These are phyloP conservation scores for Fusarium sp. DNA, from an alignment of 2,329 filamentous ascomycete genomes.

Conservation along the genomic window DNA sequence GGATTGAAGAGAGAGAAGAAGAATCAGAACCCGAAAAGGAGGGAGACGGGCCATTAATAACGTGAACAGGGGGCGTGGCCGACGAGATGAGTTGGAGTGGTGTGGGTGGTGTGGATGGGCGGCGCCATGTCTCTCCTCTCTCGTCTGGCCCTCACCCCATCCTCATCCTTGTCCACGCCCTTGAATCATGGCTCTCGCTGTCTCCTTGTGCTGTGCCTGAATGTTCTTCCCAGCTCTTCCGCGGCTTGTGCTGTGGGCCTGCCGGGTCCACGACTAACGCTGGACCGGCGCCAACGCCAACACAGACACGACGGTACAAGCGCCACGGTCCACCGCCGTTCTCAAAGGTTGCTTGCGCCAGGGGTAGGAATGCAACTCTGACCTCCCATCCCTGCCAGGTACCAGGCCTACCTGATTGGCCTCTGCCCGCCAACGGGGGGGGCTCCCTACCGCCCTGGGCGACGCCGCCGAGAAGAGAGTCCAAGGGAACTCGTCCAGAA, in stretches of 20 bases:
- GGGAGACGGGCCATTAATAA: conserved; percentile 44
- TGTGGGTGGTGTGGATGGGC: conserved; percentile 23
- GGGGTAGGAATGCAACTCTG: conserved; percentile 10
- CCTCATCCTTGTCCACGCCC: conserved; percentile 14
- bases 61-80: conserved; percentile 40
- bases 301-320: conserved; percentile 29
- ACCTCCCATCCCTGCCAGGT: conserved; percentile 37
- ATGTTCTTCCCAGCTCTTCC: conserved; percentile 3
- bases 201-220: conserved; percentile 1
- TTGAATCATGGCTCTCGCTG: conserved; percentile 14
- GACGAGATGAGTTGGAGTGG: conserved; percentile 7
- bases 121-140: conserved; percentile 32
- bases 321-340: conserved; percentile 32
- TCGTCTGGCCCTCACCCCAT: conserved; percentile 20
- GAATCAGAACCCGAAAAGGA: conserved; percentile 26
- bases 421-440: background rate
- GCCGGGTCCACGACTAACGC: background rate
- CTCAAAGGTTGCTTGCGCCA: conserved; percentile 25
- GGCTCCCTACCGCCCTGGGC: conserved; percentile 13
- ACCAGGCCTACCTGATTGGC: conserved; percentile 36
- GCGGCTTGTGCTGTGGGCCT: conserved; percentile 26
- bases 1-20: conserved; percentile 19
- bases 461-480: conserved; percentile 2
- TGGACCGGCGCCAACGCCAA: conserved; percentile 31
- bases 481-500: conserved; percentile 7